These are phyloP conservation scores for Galium porrigens DNA, from an alignment of 305 asterid species.

Conservation along the genomic window DNA sequence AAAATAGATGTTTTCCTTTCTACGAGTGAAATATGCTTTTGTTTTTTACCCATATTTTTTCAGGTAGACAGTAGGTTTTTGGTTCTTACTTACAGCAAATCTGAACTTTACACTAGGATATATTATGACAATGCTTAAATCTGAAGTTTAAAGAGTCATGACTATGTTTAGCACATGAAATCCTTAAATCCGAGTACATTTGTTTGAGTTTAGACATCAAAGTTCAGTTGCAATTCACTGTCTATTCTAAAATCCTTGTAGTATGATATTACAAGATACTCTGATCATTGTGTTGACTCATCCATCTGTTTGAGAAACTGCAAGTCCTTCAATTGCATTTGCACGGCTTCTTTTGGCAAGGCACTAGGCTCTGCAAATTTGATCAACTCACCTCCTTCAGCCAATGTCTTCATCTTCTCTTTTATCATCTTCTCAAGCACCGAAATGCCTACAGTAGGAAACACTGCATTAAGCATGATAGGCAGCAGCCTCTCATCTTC, in stretches of 20 bases:
- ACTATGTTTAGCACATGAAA: neutral
- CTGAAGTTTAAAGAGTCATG: neutral
- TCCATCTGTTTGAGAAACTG: constrained; percentile 52
- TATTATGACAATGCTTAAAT: neutral
- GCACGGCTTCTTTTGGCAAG: constrained; percentile 75
- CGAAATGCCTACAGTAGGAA: constrained; percentile 43
- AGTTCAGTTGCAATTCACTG: neutral
- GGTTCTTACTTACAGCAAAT: neutral
- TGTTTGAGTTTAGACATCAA: neutral
- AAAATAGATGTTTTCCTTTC: neutral
- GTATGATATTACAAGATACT: neutral
- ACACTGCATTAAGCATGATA: constrained; percentile 50
- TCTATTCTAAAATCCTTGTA: neutral
- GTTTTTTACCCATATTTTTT: neutral
- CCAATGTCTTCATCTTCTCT: constrained; percentile 50
- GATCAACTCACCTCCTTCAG: constrained; percentile 55
- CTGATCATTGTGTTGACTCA: constrained; percentile 13
- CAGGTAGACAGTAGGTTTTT: neutral
- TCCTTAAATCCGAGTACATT: neutral
- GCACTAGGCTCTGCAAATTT: constrained; percentile 44
- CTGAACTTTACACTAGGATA: neutral
- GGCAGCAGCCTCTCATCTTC: constrained; percentile 50
- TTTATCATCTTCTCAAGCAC: constrained; percentile 43
- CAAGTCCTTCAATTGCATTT: constrained; percentile 78
- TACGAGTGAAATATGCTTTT: neutral